Percentiles rank a stretch among this genome's conserved stretches.
Conservation (phyloP, 2,329 filamentous ascomycete species). For the Ascochyta fabae region DNA sequence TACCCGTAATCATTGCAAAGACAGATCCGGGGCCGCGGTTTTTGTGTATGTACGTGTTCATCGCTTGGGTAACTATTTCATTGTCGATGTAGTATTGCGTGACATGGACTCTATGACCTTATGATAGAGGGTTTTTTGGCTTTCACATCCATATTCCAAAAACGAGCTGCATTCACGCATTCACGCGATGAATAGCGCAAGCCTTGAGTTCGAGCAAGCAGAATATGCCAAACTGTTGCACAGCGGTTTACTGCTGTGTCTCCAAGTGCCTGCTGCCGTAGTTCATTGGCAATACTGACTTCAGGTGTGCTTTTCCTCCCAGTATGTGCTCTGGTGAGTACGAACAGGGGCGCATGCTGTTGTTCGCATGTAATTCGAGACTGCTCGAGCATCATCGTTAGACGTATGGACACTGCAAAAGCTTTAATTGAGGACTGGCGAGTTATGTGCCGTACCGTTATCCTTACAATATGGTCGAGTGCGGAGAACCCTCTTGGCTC, state of each 20-base stretch:
- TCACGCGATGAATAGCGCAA: not conserved
- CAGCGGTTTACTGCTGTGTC: not conserved
- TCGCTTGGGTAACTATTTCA: not conserved
- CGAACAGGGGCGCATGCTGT: not conserved
- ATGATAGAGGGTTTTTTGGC: not conserved
- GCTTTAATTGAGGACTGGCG: not conserved
- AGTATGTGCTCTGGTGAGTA: not conserved
- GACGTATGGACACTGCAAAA: not conserved
- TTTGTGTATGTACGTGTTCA: not conserved
- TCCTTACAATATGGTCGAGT: not conserved
- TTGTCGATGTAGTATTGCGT: not conserved
- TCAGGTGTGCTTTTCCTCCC: not conserved
- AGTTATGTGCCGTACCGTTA: not conserved
- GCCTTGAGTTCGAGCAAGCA: not conserved
- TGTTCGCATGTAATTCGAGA: not conserved
- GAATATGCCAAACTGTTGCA: not conserved
- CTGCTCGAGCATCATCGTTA: not conserved
- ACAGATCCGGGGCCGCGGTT: not conserved
- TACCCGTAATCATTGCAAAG: not conserved
- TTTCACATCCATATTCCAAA: not conserved
- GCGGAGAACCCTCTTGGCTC: not conserved
- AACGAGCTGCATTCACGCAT: not conserved
- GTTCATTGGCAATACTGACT: not conserved
- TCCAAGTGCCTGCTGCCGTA: slow-evolving; percentile 3
- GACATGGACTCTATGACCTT: not conserved